These are phyloP conservation scores for Microthlaspi erraticum DNA, from an alignment of 345 rosid species.

Conservation along the genomic window DNA sequence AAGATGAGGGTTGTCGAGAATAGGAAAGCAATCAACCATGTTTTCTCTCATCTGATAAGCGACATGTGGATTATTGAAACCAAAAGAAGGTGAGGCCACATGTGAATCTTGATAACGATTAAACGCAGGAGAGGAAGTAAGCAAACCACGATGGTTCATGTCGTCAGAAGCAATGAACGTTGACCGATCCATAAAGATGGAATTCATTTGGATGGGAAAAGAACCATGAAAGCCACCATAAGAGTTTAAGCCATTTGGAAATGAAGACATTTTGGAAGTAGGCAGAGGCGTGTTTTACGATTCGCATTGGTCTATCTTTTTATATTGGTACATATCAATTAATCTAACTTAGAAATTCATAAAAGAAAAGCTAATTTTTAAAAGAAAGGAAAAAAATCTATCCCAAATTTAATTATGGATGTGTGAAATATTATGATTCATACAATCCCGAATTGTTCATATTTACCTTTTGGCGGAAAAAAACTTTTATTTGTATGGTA, in stretches of 20 bases:
- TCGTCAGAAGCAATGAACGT: slow-evolving; percentile 14
- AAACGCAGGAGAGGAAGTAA: slow-evolving; percentile 25
- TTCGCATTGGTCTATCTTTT: not conserved
- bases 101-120: slow-evolving; percentile 9
- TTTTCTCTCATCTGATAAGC: slow-evolving; percentile 21
- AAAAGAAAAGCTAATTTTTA: not conserved
- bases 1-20: slow-evolving; percentile 22
- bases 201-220: slow-evolving; percentile 2
- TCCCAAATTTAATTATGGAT: not conserved
- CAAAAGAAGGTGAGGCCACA: slow-evolving; percentile 24
- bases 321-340: slow-evolving; percentile 13
- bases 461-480: not conserved
- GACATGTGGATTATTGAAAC: slow-evolving; percentile 9
- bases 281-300: not conserved
- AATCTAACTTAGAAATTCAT: not conserved
- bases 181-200: slow-evolving; percentile 23
- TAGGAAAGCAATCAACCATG: slow-evolving; percentile 24
- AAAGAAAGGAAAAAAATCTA: slow-evolving; percentile 21
- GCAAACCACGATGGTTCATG: slow-evolving; percentile 32
- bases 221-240: not conserved
- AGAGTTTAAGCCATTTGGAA: slow-evolving; percentile 15
- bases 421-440: not conserved
- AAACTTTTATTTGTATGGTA: not conserved
- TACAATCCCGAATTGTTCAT: slow-evolving; percentile 12
- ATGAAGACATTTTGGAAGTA: slow-evolving; percentile 33